A percentile compares a stretch with the other conserved stretches of the same genome.
Conservation (phyloP, 1,284 basidiomycete genomes). For the Tremellales sp. region DNA sequence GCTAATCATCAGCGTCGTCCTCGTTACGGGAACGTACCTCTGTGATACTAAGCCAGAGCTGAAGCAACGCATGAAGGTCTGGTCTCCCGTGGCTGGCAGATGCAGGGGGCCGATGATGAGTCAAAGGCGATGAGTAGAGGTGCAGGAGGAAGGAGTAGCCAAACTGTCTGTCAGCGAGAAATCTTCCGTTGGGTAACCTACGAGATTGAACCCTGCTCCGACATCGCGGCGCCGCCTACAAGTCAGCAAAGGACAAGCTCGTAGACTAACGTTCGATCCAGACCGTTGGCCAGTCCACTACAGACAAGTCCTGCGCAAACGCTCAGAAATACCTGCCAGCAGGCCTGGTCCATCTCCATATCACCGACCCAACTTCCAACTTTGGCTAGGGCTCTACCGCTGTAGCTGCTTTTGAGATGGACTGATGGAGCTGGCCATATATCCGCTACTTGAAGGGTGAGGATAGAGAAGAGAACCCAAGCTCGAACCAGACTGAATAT, state of each 20-base stretch:
- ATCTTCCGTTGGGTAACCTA: conserved; percentile 13
- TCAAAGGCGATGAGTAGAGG: conserved; percentile 46
- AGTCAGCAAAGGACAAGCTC: background rate
- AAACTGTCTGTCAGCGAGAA: conserved; percentile 18
- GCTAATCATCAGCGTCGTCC: conserved; percentile 15
- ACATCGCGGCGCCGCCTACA: conserved; percentile 31
- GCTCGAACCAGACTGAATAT: conserved; percentile 33
- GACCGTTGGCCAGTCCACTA: conserved; percentile 38
- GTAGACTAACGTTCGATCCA: conserved; percentile 36
- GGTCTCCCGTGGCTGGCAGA: conserved; percentile 32
- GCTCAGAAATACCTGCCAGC: conserved; percentile 45
- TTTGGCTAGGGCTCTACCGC: conserved; percentile 9
- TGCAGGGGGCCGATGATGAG: conserved; percentile 35
- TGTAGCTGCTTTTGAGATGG: background rate
- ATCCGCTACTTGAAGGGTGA: conserved; percentile 39
- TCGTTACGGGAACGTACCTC: conserved; percentile 24
- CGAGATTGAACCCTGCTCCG: conserved; percentile 45
- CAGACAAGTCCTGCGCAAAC: conserved; percentile 41
- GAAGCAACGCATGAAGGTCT: conserved; percentile 44
- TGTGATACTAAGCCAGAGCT: conserved; percentile 44
- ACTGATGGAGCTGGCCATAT: conserved; percentile 25
- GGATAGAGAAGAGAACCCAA: conserved; percentile 38
- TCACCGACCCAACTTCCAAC: conserved; percentile 33
- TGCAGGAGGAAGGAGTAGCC: conserved; percentile 45
- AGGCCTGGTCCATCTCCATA: conserved; percentile 42